Conservation (phyloP, 2,329 filamentous ascomycete genomes). For the Tolypocladium endophyticum region DNA sequence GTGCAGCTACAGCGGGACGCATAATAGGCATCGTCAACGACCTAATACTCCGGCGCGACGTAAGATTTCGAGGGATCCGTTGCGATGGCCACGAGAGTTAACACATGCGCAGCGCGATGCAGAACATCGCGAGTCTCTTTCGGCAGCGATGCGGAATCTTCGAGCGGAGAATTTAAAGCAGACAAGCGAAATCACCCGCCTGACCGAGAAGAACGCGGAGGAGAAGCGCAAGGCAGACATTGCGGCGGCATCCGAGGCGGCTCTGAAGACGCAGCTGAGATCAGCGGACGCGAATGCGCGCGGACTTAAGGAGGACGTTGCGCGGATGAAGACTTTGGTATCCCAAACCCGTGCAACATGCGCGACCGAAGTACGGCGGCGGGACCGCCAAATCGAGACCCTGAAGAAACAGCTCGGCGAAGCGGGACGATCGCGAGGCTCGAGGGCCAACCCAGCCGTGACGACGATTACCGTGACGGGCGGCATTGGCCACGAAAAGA, state of each 20-base stretch:
- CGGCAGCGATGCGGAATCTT: conserved; percentile 64
- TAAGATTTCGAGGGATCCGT: conserved; percentile 24
- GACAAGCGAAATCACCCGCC: conserved; percentile 53
- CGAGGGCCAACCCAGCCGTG: conserved; percentile 41
- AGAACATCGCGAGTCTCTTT: conserved; percentile 75
- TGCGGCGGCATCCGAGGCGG: conserved; percentile 59
- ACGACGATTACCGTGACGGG: conserved; percentile 48
- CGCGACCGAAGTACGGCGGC: conserved; percentile 80
- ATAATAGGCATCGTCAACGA: conserved; percentile 94
- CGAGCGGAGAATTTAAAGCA: conserved; percentile 68
- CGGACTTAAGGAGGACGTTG: conserved; percentile 74
- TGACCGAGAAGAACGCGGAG: conserved; percentile 43
- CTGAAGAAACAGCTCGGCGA: conserved; percentile 81
- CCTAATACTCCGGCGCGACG: conserved; percentile 79
- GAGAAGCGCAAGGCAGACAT: conserved; percentile 44
- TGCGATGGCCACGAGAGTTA: background rate
- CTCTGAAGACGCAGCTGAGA: conserved; percentile 58
- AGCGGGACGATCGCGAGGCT: conserved; percentile 50
- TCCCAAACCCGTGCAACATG: conserved; percentile 79
- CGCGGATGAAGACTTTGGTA: conserved; percentile 66
- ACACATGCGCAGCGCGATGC: conserved; percentile 60
- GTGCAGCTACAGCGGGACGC: conserved; percentile 60
- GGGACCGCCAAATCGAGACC: conserved; percentile 79
- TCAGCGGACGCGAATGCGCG: conserved; percentile 64
- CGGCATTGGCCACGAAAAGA: conserved; percentile 38